Percentiles rank a stretch among this genome's conserved stretches.
These are phyloP conservation scores for Phoma sp. DNA, from an alignment of 2,329 filamentous ascomycete species.

Conservation along the genomic window DNA sequence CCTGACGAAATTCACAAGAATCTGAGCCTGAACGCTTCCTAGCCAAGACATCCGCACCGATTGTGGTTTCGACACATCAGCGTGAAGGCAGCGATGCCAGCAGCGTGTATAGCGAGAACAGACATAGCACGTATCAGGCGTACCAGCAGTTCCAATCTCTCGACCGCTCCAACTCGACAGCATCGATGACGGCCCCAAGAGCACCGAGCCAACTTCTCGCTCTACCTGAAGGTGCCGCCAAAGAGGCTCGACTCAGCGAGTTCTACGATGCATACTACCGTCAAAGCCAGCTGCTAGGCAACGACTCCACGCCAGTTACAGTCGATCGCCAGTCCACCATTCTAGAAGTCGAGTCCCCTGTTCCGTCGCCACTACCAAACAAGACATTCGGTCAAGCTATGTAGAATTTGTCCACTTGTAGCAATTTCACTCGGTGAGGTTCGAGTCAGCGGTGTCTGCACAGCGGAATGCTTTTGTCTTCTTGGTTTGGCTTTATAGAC, in stretches of 20 bases:
- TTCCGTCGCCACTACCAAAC: conserved; percentile 31
- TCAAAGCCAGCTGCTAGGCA: conserved; percentile 11
- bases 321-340: conserved; percentile 36
- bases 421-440: neutral
- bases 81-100: conserved; percentile 42
- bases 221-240: conserved; percentile 17
- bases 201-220: conserved; percentile 24
- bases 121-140: conserved; percentile 29
- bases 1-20: conserved; percentile 35
- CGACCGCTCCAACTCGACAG: conserved; percentile 20
- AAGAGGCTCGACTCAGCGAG: conserved; percentile 45
- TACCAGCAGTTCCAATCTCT: conserved; percentile 20
- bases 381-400: conserved; percentile 17
- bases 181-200: conserved; percentile 26
- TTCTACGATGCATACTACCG: conserved; percentile 51
- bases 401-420: neutral
- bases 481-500: neutral
- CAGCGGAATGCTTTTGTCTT: conserved; percentile 7
- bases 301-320: conserved; percentile 18
- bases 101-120: conserved; percentile 43
- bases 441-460: neutral
- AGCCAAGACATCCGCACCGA: neutral
- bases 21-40: conserved; percentile 15
- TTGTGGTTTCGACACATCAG: conserved; percentile 27
- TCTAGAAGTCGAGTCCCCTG: conserved; percentile 36